These are phyloP conservation scores for Pleurostoma richardsiae DNA, from an alignment of 2,329 filamentous ascomycete species.

Conservation along the genomic window DNA sequence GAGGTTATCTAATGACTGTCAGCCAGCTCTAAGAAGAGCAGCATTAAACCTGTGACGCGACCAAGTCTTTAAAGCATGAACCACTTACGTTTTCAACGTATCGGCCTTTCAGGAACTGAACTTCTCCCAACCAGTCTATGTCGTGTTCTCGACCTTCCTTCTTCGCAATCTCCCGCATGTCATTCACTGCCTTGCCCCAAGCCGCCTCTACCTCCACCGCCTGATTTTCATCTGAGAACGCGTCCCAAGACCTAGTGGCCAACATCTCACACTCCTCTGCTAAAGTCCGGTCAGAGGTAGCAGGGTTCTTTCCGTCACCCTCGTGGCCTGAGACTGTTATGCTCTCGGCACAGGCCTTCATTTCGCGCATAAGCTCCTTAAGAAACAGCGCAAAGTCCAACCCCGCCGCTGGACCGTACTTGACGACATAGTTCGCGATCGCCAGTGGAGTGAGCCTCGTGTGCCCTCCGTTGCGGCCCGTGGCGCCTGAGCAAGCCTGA, in stretches of 20 bases:
- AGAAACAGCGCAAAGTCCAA: conserved; percentile 5
- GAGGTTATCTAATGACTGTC: neutral
- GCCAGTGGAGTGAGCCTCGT: conserved; percentile 2
- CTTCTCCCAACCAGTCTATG: neutral
- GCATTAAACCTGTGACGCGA: neutral
- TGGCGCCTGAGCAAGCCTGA: conserved; percentile 8
- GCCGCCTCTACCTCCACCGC: conserved; percentile 1
- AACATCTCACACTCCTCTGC: conserved; percentile 6
- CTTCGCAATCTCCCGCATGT: neutral
- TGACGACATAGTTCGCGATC: neutral
- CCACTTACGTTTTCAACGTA: neutral
- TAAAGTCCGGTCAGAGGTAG: neutral
- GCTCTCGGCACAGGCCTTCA: conserved; percentile 4
- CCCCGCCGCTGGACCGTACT: neutral
- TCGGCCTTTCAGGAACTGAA: neutral
- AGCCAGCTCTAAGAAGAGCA: neutral
- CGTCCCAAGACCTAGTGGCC: conserved; percentile 6
- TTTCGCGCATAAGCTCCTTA: conserved; percentile 1
- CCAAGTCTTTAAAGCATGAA: neutral
- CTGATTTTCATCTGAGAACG: conserved; percentile 1
- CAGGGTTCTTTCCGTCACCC: neutral
- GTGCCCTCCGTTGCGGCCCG: conserved; percentile 8
- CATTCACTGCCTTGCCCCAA: conserved; percentile 1
- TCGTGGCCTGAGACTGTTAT: conserved; percentile 3
- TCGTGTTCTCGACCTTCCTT: neutral